Base-by-base conservation (phyloP, 768 basidiomycete species). In the Termitomyces sp. region DNA sequence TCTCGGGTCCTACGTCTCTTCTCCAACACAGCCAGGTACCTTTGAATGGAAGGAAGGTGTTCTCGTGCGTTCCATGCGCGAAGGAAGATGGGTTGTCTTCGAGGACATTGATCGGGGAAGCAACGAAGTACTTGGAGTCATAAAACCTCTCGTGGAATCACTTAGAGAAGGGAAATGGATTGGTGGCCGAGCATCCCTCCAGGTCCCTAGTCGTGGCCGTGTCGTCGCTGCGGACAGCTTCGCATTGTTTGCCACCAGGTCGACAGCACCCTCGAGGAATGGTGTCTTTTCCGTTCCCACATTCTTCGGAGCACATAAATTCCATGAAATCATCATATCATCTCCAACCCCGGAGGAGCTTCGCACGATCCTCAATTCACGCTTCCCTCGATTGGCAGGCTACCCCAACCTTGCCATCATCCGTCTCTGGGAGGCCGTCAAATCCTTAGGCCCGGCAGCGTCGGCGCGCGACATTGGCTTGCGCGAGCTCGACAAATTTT, bases 1-100 rank as follows among this genome's bases (percentile, higher is more conserved):
- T 5, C 80, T 99, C 43, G 96, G 97, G 5, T 94, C 93, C 2
- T 96, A 98, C 58, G 77, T 93, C 3, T 96, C 96, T 2, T 97
- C 96, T 0, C 78, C 88, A 0, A 84, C 81, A 1, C 81, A 82
- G 26, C 86, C 93, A 0, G 96, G 96, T 5, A 85, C 84, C 2
- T 99, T 99, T 64, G 92, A 96, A 63, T 99, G 95, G 92, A 92
- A 89, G 71, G 94, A 98, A 61, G 97, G 97, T 6, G 87, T 94
- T 0, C 77, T 99, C 36, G 86, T 95, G 10, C 88, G 90, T 39
- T 88, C 95, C 0, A 87, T 98, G 81, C 80, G 84, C 42, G 87
- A 92, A 65, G 97, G 97, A 2, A 83, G 85, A 67, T 98, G 95
- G 95, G 77, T 98, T 3, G 85, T 98, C 10, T 81, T 99, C 46